Evolutionary conservation across 1,139 yeast species (phyloP), one percentile per base, ranked within the genome.

Genomic region (Protomyces lactucae-debilis): DNA sequence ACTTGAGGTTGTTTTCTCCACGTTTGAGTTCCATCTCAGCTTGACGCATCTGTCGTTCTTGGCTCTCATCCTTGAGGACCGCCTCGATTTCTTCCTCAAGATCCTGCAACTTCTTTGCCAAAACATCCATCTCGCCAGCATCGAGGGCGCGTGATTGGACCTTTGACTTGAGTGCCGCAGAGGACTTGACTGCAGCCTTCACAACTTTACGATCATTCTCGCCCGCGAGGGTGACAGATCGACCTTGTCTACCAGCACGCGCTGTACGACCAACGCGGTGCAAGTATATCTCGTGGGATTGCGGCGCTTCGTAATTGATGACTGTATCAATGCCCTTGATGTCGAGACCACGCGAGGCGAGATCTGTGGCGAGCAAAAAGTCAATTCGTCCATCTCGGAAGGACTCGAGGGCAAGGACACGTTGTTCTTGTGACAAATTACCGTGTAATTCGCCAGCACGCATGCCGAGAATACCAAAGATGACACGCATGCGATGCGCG

Each of bases 251-350:
- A 46, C 99, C 99, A 63, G 97, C 99, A 83, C 99, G 89, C 10
- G 99, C 99, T 65, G 99, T 93, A 82, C 99, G 88, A 77, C 99
- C 99, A 68, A 95, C 97, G 80, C 99, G 87, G 77, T 93, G 99
- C 74, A 93, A 80, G 75, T 93, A 95, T 52, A 91, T 83, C 70
- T 93, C 99, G 72, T 88, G 86, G 28, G 88, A 80, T 74, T 90
- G 89, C 61, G 99, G 99, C 95, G 95, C 90, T 73, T 95, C 99
- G 75, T 82, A 95, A 76, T 93, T 93, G 72, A 93, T 82, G 64
- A 93, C 99, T 67, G 87, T 85, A 75, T 91, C 98, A 75, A 93
- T 91, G 77, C 92, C 92, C 68, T 98, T 98, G 73, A 93, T 93
- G 87, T 93, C 99, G 74, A 93, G 83, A 82, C 99, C 99, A 83